phyloP scores from a whole-genome alignment of 345 rosid species.

The Stellera chamaejasme region DNA sequence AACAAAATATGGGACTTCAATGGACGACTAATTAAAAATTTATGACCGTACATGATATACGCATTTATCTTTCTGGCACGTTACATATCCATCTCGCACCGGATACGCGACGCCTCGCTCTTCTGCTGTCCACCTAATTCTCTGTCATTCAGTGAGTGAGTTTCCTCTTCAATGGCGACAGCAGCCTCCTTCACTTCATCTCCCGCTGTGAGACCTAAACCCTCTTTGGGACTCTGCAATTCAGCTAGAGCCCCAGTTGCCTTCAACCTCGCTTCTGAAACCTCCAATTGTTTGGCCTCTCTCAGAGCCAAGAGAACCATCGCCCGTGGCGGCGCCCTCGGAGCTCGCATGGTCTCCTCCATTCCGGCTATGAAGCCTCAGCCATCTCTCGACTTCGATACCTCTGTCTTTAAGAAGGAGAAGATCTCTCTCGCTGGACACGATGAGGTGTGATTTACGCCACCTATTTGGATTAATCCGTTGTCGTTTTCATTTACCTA shows the following conservation, averaged over 20 bases:
- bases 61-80: too few species aligned
- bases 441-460: constrained; percentile 43
- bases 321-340: constrained; percentile 24
- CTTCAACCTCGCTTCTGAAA: constrained; percentile 15
- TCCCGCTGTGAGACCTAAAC: constrained; percentile 12
- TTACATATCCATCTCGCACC: too few species aligned
- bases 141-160: neutral
- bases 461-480: neutral
- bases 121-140: neutral
- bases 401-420: constrained; percentile 78
- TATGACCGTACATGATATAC: too few species aligned
- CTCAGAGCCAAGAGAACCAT: constrained; percentile 29
- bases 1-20: too few species aligned
- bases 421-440: constrained; percentile 67
- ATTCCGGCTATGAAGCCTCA: constrained; percentile 27
- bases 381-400: constrained; percentile 48
- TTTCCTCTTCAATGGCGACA: constrained; percentile 24
- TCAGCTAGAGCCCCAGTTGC: constrained; percentile 18
- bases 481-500: constrained; percentile 2
- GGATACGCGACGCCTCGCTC: too few species aligned
- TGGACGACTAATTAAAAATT: too few species aligned
- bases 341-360: constrained; percentile 36
- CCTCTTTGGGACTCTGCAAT: constrained; percentile 9
- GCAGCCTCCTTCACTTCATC: constrained; percentile 38
- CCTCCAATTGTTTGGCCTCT: constrained; percentile 27